phyloP scores from a whole-genome alignment of 2,329 filamentous ascomycete species.

The Penicillium rolfsii region DNA sequence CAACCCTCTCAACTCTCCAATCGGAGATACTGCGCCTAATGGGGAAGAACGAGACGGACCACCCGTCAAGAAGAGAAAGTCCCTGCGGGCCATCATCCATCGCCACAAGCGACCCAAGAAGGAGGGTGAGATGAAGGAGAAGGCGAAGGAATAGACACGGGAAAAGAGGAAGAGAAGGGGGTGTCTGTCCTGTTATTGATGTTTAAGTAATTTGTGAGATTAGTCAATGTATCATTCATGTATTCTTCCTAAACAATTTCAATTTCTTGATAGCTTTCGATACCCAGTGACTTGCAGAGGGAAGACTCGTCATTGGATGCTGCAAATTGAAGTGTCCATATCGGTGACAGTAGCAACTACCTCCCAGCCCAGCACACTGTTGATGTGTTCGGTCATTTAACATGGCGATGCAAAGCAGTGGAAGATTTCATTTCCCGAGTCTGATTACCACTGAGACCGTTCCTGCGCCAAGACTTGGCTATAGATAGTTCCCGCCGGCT shows the following conservation, averaged over 20 bases:
- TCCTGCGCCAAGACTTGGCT: neutral
- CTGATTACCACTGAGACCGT: too few relatives aligned
- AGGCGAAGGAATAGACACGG: neutral
- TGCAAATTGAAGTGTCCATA: neutral
- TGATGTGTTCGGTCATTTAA: neutral
- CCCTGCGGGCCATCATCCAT: constrained; percentile 19
- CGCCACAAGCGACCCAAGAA: constrained; percentile 8
- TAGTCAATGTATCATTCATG: neutral
- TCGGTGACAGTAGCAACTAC: neutral
- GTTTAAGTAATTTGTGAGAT: neutral
- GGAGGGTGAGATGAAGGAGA: neutral
- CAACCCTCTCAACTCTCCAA: neutral
- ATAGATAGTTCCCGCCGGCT: neutral
- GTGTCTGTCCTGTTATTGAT: neutral
- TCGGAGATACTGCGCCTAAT: neutral
- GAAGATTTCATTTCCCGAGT: too few relatives aligned
- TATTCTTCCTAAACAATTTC: neutral
- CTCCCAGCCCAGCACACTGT: neutral
- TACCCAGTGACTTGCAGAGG: neutral
- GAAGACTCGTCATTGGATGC: neutral
- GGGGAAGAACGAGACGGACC: constrained; percentile 24
- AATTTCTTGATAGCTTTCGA: neutral
- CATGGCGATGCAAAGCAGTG: too few relatives aligned
- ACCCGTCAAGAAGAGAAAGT: constrained; percentile 19
- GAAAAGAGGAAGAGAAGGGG: neutral